These are phyloP conservation scores for Trypanosoma boissoni DNA, from an alignment of 208 protist genomes.

Conservation along the genomic window DNA sequence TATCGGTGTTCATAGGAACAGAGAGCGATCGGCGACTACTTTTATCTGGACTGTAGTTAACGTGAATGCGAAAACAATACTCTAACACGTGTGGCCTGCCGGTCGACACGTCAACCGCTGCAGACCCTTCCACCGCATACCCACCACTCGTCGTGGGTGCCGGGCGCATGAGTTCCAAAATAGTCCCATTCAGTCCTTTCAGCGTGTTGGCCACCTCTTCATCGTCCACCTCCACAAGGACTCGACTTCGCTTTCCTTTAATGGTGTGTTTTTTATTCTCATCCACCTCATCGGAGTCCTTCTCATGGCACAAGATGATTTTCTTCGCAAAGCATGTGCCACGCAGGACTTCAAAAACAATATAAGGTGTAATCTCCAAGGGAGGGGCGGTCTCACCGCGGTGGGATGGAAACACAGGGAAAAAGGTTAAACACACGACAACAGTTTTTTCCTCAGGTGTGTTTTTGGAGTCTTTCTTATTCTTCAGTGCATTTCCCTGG, in stretches of 20 bases:
- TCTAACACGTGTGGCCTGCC: conserved; percentile 26
- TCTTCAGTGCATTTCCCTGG: background rate
- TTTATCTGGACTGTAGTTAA: conserved; percentile 17
- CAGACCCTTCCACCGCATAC: too few relatives aligned
- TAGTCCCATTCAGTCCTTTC: conserved; percentile 30
- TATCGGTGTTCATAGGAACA: conserved; percentile 19
- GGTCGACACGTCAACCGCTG: background rate
- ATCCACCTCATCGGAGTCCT: background rate
- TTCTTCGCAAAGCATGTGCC: conserved; percentile 34
- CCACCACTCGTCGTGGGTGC: background rate
- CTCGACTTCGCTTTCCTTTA: conserved; percentile 20
- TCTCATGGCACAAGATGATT: conserved; percentile 35
- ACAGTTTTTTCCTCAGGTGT: background rate
- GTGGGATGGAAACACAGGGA: conserved; percentile 4
- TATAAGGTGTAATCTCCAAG: conserved; percentile 42
- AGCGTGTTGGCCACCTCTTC: conserved; percentile 30
- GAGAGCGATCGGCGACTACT: conserved; percentile 3
- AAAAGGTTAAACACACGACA: conserved; percentile 25
- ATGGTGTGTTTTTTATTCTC: background rate
- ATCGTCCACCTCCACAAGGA: conserved; percentile 52
- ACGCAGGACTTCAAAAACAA: conserved; percentile 52
- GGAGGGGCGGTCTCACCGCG: background rate
- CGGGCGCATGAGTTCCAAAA: conserved; percentile 3
- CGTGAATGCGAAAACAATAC: conserved; percentile 35
- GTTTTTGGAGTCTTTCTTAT: background rate